These are phyloP conservation scores for Pseudoneurospora amorphoporcata DNA, from an alignment of 495 filamentous ascomycete genomes.

Conservation along the genomic window DNA sequence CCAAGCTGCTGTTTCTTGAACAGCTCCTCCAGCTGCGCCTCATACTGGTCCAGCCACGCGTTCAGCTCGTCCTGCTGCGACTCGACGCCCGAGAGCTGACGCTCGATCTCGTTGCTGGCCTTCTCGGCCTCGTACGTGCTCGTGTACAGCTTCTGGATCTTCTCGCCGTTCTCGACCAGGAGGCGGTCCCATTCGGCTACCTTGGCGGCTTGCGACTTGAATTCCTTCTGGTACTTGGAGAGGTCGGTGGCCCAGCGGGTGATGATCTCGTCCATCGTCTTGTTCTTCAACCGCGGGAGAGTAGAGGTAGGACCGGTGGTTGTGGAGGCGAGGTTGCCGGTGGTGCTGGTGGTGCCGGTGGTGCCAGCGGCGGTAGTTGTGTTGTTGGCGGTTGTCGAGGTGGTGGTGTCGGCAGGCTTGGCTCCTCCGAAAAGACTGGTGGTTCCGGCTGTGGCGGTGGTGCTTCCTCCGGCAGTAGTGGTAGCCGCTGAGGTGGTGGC, in stretches of 20 bases:
- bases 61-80: slow-evolving; percentile 83
- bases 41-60: slow-evolving; percentile 77
- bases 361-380: slow-evolving; percentile 8
- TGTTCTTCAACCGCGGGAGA: slow-evolving; percentile 86
- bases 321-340: slow-evolving; percentile 49
- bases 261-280: slow-evolving; percentile 99
- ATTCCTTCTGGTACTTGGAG: slow-evolving; percentile 90
- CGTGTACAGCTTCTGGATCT: slow-evolving; percentile 79
- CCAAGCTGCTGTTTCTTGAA: slow-evolving; percentile 49
- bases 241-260: slow-evolving; percentile 95
- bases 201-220: slow-evolving; percentile 76
- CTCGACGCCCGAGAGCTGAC: slow-evolving; percentile 78
- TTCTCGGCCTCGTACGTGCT: slow-evolving; percentile 86
- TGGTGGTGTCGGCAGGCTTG: slow-evolving; percentile 14
- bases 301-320: slow-evolving; percentile 70
- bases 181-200: slow-evolving; percentile 85
- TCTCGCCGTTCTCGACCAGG: slow-evolving; percentile 83
- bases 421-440: slow-evolving; percentile 20
- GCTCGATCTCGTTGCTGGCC: slow-evolving; percentile 81
- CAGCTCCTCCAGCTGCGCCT: slow-evolving; percentile 78
- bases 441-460: slow-evolving; percentile 2
- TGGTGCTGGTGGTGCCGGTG: slow-evolving; percentile 13
- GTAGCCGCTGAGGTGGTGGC: slow-evolving; percentile 3
- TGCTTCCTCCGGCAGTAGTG: not conserved
- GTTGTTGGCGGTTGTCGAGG: slow-evolving; percentile 6